Conservation (phyloP, 352 stramenopile species). For the Phytophthora europaea region DNA sequence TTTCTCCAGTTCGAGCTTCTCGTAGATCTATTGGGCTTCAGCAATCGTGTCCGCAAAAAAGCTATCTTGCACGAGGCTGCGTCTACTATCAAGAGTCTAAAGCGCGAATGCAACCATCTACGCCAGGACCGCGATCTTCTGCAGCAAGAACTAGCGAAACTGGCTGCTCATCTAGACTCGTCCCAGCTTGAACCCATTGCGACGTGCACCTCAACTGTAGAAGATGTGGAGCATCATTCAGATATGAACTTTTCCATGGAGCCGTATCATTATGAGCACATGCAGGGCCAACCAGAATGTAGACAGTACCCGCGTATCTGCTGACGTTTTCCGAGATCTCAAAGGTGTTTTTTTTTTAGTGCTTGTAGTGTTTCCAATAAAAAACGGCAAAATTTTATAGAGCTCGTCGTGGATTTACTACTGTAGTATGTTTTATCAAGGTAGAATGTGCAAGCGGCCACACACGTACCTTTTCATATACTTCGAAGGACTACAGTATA, state of each 20-base stretch:
- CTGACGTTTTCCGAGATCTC: background rate
- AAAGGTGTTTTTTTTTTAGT: too few species aligned
- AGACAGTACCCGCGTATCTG: background rate
- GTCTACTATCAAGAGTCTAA: slow-evolving; percentile 58
- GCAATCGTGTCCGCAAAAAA: slow-evolving; percentile 67
- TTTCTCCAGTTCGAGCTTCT: slow-evolving; percentile 65
- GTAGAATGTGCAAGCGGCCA: too few species aligned
- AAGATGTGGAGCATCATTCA: background rate
- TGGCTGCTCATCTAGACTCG: slow-evolving; percentile 45
- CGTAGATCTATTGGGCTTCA: slow-evolving; percentile 58
- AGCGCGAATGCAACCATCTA: slow-evolving; percentile 62
- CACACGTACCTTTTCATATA: too few species aligned
- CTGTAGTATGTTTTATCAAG: too few species aligned
- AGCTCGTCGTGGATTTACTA: too few species aligned
- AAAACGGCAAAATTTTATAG: too few species aligned
- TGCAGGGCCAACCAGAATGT: background rate
- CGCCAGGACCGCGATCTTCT: slow-evolving; percentile 60
- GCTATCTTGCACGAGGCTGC: slow-evolving; percentile 68
- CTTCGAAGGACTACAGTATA: too few species aligned
- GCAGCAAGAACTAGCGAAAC: slow-evolving; percentile 65
- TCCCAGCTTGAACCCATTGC: background rate
- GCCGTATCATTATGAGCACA: background rate
- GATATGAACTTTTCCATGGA: background rate
- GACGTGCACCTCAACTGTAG: background rate
- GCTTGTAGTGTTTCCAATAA: too few species aligned